Base-by-base conservation (phyloP, 2,329 filamentous ascomycete species). In the Endothia cerciana region DNA sequence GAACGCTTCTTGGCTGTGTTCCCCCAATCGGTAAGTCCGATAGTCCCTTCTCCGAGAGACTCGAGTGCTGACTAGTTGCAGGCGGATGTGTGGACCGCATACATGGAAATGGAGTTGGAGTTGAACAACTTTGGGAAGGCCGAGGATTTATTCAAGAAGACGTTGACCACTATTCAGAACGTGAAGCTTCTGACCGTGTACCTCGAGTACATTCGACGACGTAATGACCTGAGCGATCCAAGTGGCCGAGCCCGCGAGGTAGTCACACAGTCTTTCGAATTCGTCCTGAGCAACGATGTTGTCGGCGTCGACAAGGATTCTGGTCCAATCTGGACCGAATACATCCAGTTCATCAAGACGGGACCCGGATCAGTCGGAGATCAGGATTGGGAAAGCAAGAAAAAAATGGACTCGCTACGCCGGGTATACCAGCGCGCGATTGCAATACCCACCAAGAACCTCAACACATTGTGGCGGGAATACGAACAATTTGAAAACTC, bases 401-500 rank as follows among this genome's bases (percentile, higher is more conserved):
- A 98, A 75, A 99, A 99, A 83, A 97, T 97, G 91, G 95, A 99
- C 73, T 84, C 91, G 71, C 80, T 99, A 61, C 90, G 95, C 67
- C 97, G 96, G 76, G 91, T 92, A 0, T 99, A 97, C 76, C 94
- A 97, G 73, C 90, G 90, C 62, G 94, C 94, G 17, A 92, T 97
- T 65, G 89, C 88, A 70, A 87, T 97, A 47, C 96, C 96, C 4
- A 97, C 93, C 69, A 87, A 90, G 63, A 91, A 90, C 40, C 87
- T 97, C 59, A 92, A 94, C 73, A 86, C 85, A 62, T 81, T 99
- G 17, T 99, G 95, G 96, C 97, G 96, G 76, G 94, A 99, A 74
- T 99, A 99, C 74, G 94, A 98, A 76, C 89, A 92, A 71, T 99
- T 99, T 74, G 95, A 99, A 79, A 93, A 95, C 87, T 88, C 90